These are phyloP conservation scores for Chaetomium fimeti DNA, from an alignment of 495 filamentous ascomycete genomes.

Conservation along the genomic window DNA sequence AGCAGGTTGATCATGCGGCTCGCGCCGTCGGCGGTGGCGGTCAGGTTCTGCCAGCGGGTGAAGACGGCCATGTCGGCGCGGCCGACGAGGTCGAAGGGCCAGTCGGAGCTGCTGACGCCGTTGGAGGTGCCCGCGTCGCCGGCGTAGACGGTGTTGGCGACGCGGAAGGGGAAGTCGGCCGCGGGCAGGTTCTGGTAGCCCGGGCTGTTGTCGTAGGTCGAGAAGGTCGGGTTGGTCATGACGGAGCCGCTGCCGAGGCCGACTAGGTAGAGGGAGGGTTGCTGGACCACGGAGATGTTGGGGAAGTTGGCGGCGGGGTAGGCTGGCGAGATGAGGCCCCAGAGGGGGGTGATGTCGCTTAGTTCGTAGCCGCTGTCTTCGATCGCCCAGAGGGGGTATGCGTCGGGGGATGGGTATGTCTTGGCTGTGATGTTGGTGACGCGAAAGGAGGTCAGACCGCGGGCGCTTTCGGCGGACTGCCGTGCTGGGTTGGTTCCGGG, in stretches of 20 bases:
- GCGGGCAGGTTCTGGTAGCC: constrained; percentile 10
- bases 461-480: constrained; percentile 34
- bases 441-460: constrained; percentile 25
- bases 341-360: constrained; percentile 34
- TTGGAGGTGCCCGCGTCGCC: not conserved
- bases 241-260: constrained; percentile 14
- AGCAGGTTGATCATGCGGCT: constrained; percentile 43
- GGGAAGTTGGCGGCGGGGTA: constrained; percentile 27
- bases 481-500: not conserved
- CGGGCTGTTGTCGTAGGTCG: not conserved
- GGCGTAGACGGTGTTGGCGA: constrained; percentile 9
- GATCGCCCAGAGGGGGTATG: constrained; percentile 40
- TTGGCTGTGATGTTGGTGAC: constrained; percentile 32
- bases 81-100: constrained; percentile 37
- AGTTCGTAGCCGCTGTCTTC: constrained; percentile 33
- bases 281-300: constrained; percentile 34
- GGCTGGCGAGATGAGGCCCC: constrained; percentile 37
- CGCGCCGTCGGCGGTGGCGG: constrained; percentile 15
- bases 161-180: constrained; percentile 14
- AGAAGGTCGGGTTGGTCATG: not conserved
- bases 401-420: constrained; percentile 26
- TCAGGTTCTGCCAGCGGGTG: constrained; percentile 37
- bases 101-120: not conserved
- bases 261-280: constrained; percentile 33
- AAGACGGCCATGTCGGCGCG: constrained; percentile 35